Evolutionary conservation across 202 grass and related monocot species (phyloP).

Genomic region (Digitaria exilis): DNA sequence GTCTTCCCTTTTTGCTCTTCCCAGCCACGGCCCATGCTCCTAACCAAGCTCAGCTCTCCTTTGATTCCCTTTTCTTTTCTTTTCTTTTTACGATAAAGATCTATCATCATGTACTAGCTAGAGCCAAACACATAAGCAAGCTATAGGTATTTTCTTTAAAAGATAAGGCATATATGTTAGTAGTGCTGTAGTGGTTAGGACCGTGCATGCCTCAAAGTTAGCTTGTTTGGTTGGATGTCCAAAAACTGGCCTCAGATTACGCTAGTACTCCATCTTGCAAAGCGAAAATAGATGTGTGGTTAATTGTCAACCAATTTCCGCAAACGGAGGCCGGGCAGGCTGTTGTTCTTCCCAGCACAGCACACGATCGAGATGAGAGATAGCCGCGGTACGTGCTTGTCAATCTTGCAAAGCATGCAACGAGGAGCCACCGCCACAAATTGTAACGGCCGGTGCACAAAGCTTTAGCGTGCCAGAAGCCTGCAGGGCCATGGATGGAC

Average conservation of each 20-base stretch:
- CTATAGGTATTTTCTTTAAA: background rate
- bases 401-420: slow-evolving; percentile 44
- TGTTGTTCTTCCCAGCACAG: background rate
- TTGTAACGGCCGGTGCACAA: background rate
- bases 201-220: background rate
- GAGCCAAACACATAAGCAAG: background rate
- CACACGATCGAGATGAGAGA: too few relatives aligned
- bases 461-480: background rate
- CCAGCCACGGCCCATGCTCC: background rate
- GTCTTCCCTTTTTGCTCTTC: background rate
- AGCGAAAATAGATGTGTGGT: background rate
- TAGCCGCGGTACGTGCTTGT: too few relatives aligned
- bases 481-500: background rate
- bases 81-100: background rate
- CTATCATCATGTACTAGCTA: background rate
- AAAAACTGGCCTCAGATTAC: background rate
- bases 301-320: background rate
- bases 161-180: background rate
- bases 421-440: background rate
- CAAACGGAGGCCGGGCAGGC: background rate
- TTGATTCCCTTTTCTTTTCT: background rate
- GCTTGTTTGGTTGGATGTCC: background rate
- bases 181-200: too few relatives aligned
- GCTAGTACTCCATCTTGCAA: background rate
- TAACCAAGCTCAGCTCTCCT: background rate